Evolutionary conservation across 495 filamentous ascomycete genomes (phyloP).

Genomic region (Daldinia grandis): DNA sequence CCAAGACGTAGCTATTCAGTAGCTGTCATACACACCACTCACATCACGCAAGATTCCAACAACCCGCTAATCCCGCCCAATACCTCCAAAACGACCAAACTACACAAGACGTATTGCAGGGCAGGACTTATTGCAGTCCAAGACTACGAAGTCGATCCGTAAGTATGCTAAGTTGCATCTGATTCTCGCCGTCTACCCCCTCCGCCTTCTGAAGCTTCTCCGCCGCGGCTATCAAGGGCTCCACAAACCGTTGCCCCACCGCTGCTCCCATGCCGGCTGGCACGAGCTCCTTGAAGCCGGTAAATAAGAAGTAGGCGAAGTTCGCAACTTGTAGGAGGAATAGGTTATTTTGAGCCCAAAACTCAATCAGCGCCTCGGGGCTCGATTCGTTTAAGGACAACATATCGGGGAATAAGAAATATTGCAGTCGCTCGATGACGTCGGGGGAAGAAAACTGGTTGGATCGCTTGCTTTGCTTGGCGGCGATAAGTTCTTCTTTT

Average conservation of each 20-base stretch:
- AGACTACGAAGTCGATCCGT: slow-evolving; percentile 47
- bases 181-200: slow-evolving; percentile 29
- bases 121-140: slow-evolving; percentile 24
- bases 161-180: slow-evolving; percentile 50
- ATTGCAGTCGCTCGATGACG: slow-evolving; percentile 56
- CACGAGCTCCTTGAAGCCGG: slow-evolving; percentile 50
- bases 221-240: slow-evolving; percentile 57
- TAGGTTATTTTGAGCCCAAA: slow-evolving; percentile 48
- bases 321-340: slow-evolving; percentile 60
- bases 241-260: slow-evolving; percentile 61
- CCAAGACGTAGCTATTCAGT: background rate
- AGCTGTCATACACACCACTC: background rate
- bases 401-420: slow-evolving; percentile 55
- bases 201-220: slow-evolving; percentile 53
- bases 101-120: slow-evolving; percentile 19
- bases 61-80: background rate
- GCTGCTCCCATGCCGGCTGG: slow-evolving; percentile 54
- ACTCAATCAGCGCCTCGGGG: slow-evolving; percentile 40
- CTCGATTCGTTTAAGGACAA: slow-evolving; percentile 42
- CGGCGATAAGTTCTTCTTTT: slow-evolving; percentile 78
- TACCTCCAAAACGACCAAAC: background rate
- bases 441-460: slow-evolving; percentile 68
- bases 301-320: slow-evolving; percentile 62
- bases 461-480: slow-evolving; percentile 41
- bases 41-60: background rate